Base-by-base conservation (phyloP, 202 grass and related monocot genomes). In the Panicum hallii region DNA sequence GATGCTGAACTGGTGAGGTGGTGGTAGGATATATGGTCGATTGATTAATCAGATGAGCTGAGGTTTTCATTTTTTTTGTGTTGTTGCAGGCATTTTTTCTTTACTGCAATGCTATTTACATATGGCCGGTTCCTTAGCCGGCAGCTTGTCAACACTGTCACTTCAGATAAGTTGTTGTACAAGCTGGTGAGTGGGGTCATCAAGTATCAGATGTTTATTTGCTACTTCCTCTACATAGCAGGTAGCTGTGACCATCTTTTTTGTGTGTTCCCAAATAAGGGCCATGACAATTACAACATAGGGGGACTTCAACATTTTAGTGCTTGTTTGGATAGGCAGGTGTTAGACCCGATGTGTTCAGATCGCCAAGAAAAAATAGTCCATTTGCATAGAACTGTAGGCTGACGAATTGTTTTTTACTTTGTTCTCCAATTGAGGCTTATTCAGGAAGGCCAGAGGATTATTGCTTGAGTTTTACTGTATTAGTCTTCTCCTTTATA, bases 131-230 rank as follows among this genome's bases (percentile, higher is more conserved):
- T 97, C 87, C 89, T 97, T 65, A 97, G 94, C 53, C 85, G 84
- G 55, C 94, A 97, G 67, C 94, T 97, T 88, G 94, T 94, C 69
- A 97, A 94, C 77, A 97, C 94, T 28, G 63, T 97, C 38, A 97
- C 91, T 72, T 90, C 94, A 60, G 94, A 97, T 81, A 93, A 91
- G 83, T 85, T 97, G 54, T 76, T 97, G 23, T 94, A 88, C 79
- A 87, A 92, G 81, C 83, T 97, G 57, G 94, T 97, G 66, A 90
- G 89, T 42, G 73, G 72, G 55, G 77, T 97, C 62, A 93, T 97
- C 83, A 97, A 97, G 80, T 97, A 97, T 77, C 94, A 94, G 72
- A 97, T 97, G 94, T 90, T 97, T 84, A 97, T 97, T 79, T 97
- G 94, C 58, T 97, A 97, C 81, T 97, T 97, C 70, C 85, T 97